Percentiles rank a stretch among this genome's conserved stretches.
Conservation (phyloP, 169 alveolate genomes). For the Cryptosporidium canis region DNA sequence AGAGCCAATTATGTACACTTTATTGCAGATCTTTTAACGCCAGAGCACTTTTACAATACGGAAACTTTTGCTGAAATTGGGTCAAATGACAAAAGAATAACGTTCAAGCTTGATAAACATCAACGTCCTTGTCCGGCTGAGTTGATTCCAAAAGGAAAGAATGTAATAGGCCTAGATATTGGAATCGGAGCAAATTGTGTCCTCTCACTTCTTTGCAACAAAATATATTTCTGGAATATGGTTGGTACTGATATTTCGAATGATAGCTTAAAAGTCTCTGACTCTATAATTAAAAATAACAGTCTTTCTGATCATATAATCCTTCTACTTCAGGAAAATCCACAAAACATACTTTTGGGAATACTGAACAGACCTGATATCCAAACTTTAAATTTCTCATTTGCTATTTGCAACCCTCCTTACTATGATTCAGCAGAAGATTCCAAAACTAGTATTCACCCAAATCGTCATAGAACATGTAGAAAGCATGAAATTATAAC, state of each 20-base stretch:
- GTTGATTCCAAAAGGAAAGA: conserved; percentile 71
- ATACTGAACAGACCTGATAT: conserved; percentile 45
- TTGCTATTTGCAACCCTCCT: conserved; percentile 79
- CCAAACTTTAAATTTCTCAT: conserved; percentile 15
- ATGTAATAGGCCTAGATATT: conserved; percentile 73
- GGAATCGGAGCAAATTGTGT: conserved; percentile 80
- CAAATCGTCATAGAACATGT: conserved; percentile 60
- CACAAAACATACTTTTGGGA: conserved; percentile 36
- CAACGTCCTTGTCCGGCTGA: neutral
- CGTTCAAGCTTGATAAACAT: neutral
- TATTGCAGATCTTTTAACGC: conserved; percentile 76
- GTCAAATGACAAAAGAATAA: neutral
- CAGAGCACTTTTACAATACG: conserved; percentile 44
- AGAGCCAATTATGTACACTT: conserved; percentile 78
- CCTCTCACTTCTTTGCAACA: conserved; percentile 73
- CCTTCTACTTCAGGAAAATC: conserved; percentile 65
- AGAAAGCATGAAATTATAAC: conserved; percentile 68
- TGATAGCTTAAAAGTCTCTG: conserved; percentile 69
- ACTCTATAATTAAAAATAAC: conserved; percentile 51
- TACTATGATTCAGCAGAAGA: conserved; percentile 40
- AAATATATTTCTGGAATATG: conserved; percentile 75
- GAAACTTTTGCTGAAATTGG: neutral
- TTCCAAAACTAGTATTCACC: conserved; percentile 29
- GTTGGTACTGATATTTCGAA: conserved; percentile 76
- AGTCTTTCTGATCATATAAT: conserved; percentile 20